phyloP scores from a whole-genome alignment of 2,329 filamentous ascomycete genomes.

The Byssoonygena ceratinophila region DNA sequence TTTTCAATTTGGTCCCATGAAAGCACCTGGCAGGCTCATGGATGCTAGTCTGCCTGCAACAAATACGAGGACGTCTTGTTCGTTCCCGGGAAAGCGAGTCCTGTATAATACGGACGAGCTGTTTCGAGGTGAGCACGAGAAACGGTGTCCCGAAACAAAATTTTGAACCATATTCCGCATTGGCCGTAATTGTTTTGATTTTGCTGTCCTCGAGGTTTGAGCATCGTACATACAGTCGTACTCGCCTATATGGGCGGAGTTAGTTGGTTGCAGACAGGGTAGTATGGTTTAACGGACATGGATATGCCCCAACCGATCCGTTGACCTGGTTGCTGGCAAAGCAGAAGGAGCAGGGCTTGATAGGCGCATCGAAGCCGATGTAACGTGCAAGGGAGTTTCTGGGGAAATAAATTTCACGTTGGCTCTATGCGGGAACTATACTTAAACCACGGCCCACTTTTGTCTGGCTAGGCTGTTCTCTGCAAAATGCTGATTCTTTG shows the following conservation, averaged over 20 bases:
- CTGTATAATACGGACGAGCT: constrained; percentile 16
- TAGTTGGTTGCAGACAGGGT: not conserved
- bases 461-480: not conserved
- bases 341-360: not conserved
- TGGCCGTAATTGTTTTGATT: not conserved
- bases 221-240: not conserved
- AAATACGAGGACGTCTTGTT: too few relatives aligned
- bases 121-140: too few relatives aligned
- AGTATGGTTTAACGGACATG: not conserved
- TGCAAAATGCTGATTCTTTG: not conserved
- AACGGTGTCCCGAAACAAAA: not conserved
- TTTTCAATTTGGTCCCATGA: too few relatives aligned
- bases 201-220: not conserved
- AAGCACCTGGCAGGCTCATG: too few relatives aligned
- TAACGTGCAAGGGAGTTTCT: constrained; percentile 1
- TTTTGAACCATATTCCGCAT: not conserved
- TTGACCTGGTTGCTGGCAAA: constrained; percentile 8
- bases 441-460: not conserved
- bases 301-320: constrained; percentile 1
- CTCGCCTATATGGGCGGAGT: not conserved
- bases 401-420: not conserved
- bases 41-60: too few relatives aligned
- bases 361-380: not conserved
- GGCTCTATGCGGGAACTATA: not conserved
- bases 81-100: too few relatives aligned